A percentile compares a stretch with the other conserved stretches of the same genome.
These are phyloP conservation scores for Pyronema omphalodes DNA, from an alignment of 495 filamentous ascomycete species.

Conservation along the genomic window DNA sequence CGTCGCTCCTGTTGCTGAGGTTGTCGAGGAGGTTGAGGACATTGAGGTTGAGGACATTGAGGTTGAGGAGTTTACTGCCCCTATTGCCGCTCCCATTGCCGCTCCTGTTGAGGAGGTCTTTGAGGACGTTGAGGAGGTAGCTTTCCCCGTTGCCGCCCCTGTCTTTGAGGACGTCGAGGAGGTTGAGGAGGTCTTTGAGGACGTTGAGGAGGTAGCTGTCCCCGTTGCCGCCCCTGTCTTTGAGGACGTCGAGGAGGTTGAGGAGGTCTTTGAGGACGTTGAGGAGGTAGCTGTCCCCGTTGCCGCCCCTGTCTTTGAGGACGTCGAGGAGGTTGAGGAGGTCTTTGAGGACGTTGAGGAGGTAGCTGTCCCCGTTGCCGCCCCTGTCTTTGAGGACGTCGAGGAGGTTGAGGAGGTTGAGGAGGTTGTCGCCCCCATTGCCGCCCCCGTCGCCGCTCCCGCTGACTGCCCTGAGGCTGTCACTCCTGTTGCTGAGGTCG, in stretches of 20 bases:
- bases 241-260: conserved; percentile 9
- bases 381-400: conserved; percentile 5
- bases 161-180: conserved; percentile 7
- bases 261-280: conserved; percentile 8
- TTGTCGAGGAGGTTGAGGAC: too few species aligned
- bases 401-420: conserved; percentile 6
- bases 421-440: conserved; percentile 7
- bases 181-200: too few species aligned
- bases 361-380: conserved; percentile 1
- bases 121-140: conserved; percentile 4
- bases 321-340: conserved; percentile 6
- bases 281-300: conserved; percentile 8
- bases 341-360: conserved; percentile 12
- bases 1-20: too few species aligned
- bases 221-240: conserved; percentile 11
- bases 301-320: conserved; percentile 9
- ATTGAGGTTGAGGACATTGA: too few species aligned
- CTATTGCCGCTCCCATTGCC: too few species aligned
- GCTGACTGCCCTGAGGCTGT: conserved; percentile 3
- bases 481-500: conserved; percentile 1
- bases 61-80: too few species aligned
- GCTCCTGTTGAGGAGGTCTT: background rate
- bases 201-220: conserved; percentile 4
- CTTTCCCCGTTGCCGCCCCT: conserved; percentile 5
- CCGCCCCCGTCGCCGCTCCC: conserved; percentile 6